Evolutionary conservation across 805 yeast species (phyloP).

Genomic region (Groenewaldozyma tartarivorans): DNA sequence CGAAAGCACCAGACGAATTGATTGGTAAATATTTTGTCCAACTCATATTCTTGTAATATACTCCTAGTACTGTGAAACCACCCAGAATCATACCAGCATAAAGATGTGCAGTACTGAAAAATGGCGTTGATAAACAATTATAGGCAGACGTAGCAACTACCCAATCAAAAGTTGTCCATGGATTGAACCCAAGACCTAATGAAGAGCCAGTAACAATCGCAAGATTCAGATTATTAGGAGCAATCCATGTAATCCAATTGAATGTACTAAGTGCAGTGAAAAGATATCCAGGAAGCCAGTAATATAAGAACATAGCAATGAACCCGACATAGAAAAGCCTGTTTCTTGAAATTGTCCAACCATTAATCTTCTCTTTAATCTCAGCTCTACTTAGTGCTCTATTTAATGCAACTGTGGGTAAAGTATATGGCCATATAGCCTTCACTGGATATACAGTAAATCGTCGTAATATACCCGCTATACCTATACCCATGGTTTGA

Average conservation of each 20-base stretch:
- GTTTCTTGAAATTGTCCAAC: slow-evolving; percentile 52
- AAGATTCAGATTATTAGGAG: slow-evolving; percentile 43
- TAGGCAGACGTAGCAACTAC: slow-evolving; percentile 23
- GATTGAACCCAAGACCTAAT: slow-evolving; percentile 38
- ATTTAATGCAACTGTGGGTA: slow-evolving; percentile 50
- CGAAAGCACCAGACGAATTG: slow-evolving; percentile 42
- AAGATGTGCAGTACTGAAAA: slow-evolving; percentile 28
- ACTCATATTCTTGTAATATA: slow-evolving; percentile 48
- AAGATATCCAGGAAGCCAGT: slow-evolving; percentile 61
- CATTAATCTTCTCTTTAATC: slow-evolving; percentile 31
- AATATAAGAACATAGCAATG: slow-evolving; percentile 40
- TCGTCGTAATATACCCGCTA: slow-evolving; percentile 47
- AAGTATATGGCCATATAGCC: slow-evolving; percentile 42
- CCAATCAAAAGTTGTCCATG: slow-evolving; percentile 39
- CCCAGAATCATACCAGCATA: slow-evolving; percentile 39
- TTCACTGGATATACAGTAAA: slow-evolving; percentile 37
- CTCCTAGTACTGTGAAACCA: slow-evolving; percentile 36
- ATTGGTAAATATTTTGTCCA: slow-evolving; percentile 55
- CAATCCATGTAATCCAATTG: slow-evolving; percentile 55
- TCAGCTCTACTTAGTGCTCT: slow-evolving; percentile 26
- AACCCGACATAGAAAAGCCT: slow-evolving; percentile 39
- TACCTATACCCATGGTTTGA: slow-evolving; percentile 44
- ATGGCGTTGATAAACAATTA: slow-evolving; percentile 35
- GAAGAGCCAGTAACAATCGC: slow-evolving; percentile 60
- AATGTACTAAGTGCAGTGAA: slow-evolving; percentile 55